phyloP scores from a whole-genome alignment of 257 asterid genomes.

The Solanum gracilifrons region DNA sequence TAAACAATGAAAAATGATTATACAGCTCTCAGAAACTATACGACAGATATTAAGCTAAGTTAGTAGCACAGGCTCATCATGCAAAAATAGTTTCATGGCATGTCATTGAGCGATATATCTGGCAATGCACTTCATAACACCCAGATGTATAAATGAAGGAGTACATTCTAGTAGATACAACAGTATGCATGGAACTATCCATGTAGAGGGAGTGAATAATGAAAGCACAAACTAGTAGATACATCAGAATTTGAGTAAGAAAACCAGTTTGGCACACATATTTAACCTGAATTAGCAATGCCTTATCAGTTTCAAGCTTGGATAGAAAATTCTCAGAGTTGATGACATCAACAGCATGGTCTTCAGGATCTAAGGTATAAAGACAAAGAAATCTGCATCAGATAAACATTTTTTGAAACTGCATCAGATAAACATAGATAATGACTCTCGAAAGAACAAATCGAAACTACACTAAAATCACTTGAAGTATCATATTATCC shows the following conservation, averaged over 20 bases:
- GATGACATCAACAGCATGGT: conserved; percentile 31
- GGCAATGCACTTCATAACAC: neutral
- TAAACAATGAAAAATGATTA: neutral
- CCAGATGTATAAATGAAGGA: neutral
- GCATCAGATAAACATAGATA: neutral
- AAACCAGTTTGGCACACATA: neutral
- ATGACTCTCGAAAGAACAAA: neutral
- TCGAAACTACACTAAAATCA: neutral
- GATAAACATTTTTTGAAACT: neutral
- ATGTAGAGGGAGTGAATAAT: neutral
- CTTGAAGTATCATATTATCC: neutral
- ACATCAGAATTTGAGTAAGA: neutral
- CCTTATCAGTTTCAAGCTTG: conserved; percentile 49
- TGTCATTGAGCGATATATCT: neutral
- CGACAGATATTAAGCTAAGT: neutral
- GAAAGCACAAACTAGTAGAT: neutral
- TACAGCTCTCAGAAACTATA: neutral
- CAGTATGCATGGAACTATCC: neutral
- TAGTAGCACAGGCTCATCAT: neutral
- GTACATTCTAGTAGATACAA: neutral
- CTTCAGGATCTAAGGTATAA: conserved; percentile 38
- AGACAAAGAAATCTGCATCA: conserved; percentile 10
- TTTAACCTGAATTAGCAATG: conserved; percentile 74
- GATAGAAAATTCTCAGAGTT: conserved; percentile 49
- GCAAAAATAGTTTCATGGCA: neutral